Conservation (phyloP, 108 stramenopile genomes). For the Craspedostauros australis region DNA sequence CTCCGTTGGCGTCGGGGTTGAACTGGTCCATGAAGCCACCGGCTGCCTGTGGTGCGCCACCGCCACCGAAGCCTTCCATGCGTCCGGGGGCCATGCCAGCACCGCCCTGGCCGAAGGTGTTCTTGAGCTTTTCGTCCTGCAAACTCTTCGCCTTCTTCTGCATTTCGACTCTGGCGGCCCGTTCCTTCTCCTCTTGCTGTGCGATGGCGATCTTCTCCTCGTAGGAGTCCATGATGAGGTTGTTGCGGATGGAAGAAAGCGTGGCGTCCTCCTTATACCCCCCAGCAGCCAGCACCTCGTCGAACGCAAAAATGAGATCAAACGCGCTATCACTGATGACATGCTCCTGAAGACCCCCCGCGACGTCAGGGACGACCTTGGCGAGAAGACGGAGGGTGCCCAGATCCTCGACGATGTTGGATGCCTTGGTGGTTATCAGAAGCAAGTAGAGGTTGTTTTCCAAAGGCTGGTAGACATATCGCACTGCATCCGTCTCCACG, state of each 20-base stretch:
- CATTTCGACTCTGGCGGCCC: conserved; percentile 85
- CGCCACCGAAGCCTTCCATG: conserved; percentile 64
- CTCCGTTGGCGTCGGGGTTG: conserved; percentile 4
- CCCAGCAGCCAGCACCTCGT: conserved; percentile 96
- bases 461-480: conserved; percentile 98
- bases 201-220: conserved; percentile 95
- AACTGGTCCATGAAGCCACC: conserved; percentile 36
- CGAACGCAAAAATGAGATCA: conserved; percentile 98
- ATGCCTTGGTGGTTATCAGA: conserved; percentile 95
- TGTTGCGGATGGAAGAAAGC: conserved; percentile 83
- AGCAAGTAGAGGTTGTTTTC: conserved; percentile 92
- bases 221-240: conserved; percentile 98
- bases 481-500: conserved; percentile 97
- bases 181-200: conserved; percentile 88
- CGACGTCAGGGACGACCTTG: conserved; percentile 97
- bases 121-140: conserved; percentile 72
- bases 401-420: conserved; percentile 96
- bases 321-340: conserved; percentile 87
- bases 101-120: conserved; percentile 62
- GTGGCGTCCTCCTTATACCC: conserved; percentile 95
- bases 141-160: conserved; percentile 85
- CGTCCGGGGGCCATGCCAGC: conserved; percentile 49
- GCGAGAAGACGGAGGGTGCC: conserved; percentile 94
- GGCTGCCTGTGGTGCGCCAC: conserved; percentile 36
- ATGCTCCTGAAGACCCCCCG: conserved; percentile 89